Base-by-base conservation (phyloP, 2,329 filamentous ascomycete species). In the Trichoderma atroviride region DNA sequence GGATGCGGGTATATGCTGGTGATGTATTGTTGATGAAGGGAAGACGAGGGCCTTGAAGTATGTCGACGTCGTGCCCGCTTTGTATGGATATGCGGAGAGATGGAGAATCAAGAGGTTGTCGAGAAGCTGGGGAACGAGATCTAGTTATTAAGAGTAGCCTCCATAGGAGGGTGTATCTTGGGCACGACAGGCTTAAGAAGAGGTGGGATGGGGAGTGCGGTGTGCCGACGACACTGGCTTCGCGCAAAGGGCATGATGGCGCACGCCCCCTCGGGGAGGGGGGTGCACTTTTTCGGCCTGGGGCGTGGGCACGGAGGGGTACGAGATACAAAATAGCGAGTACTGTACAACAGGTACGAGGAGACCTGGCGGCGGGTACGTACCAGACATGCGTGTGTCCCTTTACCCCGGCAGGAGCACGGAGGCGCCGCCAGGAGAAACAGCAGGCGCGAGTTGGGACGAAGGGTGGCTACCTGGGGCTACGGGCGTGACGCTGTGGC, bases 71-170 rank as follows among this genome's bases (percentile, higher is more conserved):
- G 64, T 70, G 62, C 61, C 56, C 62, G 33, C 40, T 43, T 31
- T 55, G 52, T 70, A 63, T 70, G 69, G 58, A 53, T 70, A 70
- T 70, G 69, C 69, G 69, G 69, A 70, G 57, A 70, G 68, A 70
- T 70, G 69, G 69, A 70, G 65, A 68, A 69, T 22, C 58, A 70
- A 63, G 58, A 68, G 59, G 69, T 50, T 37, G 69, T 64, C 33
- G 57, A 70, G 69, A 70, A 70, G 67, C 69, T 70, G 69, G 69
- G 69, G 69, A 70, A 70, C 58, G 16, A 70, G 69, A 70, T 70
- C 64, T 69, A 70, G 69, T 70, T 70, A 70, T 70, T 63, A 70
- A 70, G 53, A 60, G 47, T 50, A 50, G 47, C n/a, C 9, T 50
- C 19, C 9, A 50, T 50, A 59, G 58, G 57, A 62, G 57, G 58